Conservation (phyloP, 1,284 basidiomycete species). For the Veloporphyrellus conicus region DNA sequence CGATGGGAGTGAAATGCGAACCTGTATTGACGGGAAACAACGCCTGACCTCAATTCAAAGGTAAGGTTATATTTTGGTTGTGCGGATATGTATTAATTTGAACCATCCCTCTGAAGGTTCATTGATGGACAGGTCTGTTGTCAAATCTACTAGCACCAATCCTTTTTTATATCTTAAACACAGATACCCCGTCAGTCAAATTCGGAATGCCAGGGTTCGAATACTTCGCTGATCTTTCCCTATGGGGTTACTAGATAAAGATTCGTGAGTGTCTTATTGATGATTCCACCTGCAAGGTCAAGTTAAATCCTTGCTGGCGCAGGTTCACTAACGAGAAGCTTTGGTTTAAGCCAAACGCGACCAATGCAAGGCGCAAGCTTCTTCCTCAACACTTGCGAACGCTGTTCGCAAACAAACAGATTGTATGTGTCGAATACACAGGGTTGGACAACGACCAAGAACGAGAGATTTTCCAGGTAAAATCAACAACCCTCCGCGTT, state of each 20-base stretch:
- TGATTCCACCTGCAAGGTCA: neutral
- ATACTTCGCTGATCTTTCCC: slow-evolving; percentile 5
- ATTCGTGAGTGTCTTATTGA: slow-evolving; percentile 33
- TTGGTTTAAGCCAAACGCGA: slow-evolving; percentile 34
- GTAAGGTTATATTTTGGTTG: slow-evolving; percentile 25
- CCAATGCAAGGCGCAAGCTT: slow-evolving; percentile 26
- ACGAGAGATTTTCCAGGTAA: slow-evolving; percentile 36
- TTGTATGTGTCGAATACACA: slow-evolving; percentile 49
- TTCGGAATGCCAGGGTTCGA: neutral
- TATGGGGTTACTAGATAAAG: slow-evolving; percentile 34
- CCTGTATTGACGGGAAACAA: slow-evolving; percentile 55
- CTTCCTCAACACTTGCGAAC: slow-evolving; percentile 24
- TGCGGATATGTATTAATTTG: slow-evolving; percentile 3
- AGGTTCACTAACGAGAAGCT: slow-evolving; percentile 39
- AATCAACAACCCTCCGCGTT: neutral
- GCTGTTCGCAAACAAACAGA: slow-evolving; percentile 44
- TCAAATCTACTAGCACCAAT: neutral
- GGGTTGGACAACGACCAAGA: slow-evolving; percentile 36
- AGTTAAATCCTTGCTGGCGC: neutral
- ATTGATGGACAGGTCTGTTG: slow-evolving; percentile 46
- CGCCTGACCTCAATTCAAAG: slow-evolving; percentile 50
- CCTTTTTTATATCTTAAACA: slow-evolving; percentile 2
- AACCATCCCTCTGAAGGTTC: slow-evolving; percentile 33
- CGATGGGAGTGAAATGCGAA: slow-evolving; percentile 43
- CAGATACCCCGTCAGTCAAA: slow-evolving; percentile 36